Evolutionary conservation across 331 rosid species (phyloP).

Genomic region (Malus hybrid): DNA sequence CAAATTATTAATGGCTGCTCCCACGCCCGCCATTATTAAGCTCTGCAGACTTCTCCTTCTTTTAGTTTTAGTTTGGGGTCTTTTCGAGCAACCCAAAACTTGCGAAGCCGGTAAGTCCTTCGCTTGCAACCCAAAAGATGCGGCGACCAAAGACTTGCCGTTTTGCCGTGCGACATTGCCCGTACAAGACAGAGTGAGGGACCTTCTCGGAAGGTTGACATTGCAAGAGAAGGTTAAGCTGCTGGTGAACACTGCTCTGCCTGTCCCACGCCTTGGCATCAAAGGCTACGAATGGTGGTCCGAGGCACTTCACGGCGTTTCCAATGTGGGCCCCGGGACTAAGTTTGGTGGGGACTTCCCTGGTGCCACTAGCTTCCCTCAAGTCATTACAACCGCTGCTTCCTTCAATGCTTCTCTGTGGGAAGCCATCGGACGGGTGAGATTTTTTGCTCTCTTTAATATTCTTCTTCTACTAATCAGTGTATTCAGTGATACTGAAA

Average conservation of each 20-base stretch:
- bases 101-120: constrained; percentile 38
- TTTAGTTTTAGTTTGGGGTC: constrained; percentile 4
- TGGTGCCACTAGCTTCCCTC: constrained; percentile 82
- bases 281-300: constrained; percentile 91
- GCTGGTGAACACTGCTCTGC: constrained; percentile 54
- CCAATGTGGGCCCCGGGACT: constrained; percentile 74
- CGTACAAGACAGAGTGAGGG: constrained; percentile 51
- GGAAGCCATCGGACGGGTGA: constrained; percentile 85
- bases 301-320: constrained; percentile 33
- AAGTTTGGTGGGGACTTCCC: constrained; percentile 52
- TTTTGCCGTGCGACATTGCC: constrained; percentile 40
- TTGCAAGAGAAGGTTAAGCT: constrained; percentile 59
- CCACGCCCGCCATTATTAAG: not conserved
- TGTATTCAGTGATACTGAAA: not conserved
- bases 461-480: not conserved
- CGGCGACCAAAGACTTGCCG: constrained; percentile 19
- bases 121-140: constrained; percentile 65
- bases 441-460: not conserved
- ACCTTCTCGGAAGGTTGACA: constrained; percentile 58
- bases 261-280: constrained; percentile 65
- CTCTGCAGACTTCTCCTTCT: not conserved
- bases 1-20: not conserved
- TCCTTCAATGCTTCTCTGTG: constrained; percentile 76
- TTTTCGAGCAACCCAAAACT: not conserved
- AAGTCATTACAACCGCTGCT: constrained; percentile 90